Conservation (phyloP, 2,329 filamentous ascomycete species). For the Venturia pyrina region DNA sequence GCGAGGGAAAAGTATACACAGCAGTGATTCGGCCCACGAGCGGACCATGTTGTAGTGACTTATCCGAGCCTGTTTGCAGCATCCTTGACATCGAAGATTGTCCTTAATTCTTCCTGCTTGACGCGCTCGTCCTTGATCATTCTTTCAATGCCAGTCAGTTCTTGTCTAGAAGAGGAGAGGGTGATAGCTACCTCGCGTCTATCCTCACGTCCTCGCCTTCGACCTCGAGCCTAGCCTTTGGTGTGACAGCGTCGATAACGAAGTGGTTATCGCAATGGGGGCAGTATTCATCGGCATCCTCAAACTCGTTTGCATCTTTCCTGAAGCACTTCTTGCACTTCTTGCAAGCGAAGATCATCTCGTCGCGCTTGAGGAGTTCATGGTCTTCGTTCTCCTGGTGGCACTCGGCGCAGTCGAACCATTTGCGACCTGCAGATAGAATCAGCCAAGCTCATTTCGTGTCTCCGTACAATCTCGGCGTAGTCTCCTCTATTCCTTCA, state of each 20-base stretch:
- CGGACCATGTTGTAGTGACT: conserved; percentile 24
- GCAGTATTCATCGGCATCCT: conserved; percentile 96
- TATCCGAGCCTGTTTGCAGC: conserved; percentile 69
- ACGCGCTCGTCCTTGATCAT: conserved; percentile 91
- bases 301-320: conserved; percentile 84
- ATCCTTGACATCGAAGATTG: conserved; percentile 67
- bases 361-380: conserved; percentile 61
- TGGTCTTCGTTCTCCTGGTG: conserved; percentile 75
- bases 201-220: conserved; percentile 85
- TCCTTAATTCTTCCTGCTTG: conserved; percentile 46
- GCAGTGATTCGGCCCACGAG: neutral
- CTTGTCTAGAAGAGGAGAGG: neutral
- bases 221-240: conserved; percentile 72
- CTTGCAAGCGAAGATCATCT: conserved; percentile 96
- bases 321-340: conserved; percentile 98
- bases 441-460: neutral
- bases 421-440: conserved; percentile 61
- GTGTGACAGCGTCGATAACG: conserved; percentile 77
- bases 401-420: conserved; percentile 98
- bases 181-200: conserved; percentile 50
- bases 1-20: neutral
- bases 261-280: conserved; percentile 99
- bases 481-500: neutral
- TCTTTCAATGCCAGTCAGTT: conserved; percentile 24
- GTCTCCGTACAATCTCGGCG: neutral